Base-by-base conservation (phyloP, 805 yeast species). In the Wilhelminamyces savonicus region DNA sequence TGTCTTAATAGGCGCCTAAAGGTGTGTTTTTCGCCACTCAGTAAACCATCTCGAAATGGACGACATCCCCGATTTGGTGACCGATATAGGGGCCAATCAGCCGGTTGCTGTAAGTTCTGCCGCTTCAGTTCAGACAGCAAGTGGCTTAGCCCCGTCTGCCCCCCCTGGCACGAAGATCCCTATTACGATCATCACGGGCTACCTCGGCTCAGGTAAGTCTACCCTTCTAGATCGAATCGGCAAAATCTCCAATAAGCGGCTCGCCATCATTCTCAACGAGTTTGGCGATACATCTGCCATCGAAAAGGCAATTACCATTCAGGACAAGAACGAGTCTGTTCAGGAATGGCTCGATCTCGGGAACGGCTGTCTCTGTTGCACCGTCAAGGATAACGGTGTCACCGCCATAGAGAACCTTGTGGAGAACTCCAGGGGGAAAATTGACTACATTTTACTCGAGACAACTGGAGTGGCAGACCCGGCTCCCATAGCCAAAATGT, bases 401-500 rank as follows among this genome's bases (percentile, higher is more conserved):
- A 69, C 82, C 24, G 98, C 98, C 0, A 87, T 92, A 31, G 98
- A 92, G 53, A 74, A 84, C 34, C 70, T 92, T 43, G 78, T 90
- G 36, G 79, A 76, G 18, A 71, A 78, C 30, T 71, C 79, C 19
- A 80, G 78, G 5, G 79, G 75, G 19, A 70, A 71, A 29, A 87
- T 90, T 29, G 98, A 92, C 55, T 82, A 90, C 49, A 87, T 92
- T n/a, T 53, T 92, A 15, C 61, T 92, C 30, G 98, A 92, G 50
- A 92, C 98, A 0, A 86, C 95, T 0, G 98, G 98, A 0, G 70
- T 92, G 11, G 98, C 98, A 0, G 97, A 92, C 50, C 98, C 98
- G 0, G 97, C 88, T 0, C 97, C 97, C 0, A 86, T 92, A 16
- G 96, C 97, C 4, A 75, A 78, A 40, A 90, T 90, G 96, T 92